Percentiles rank a stretch among this genome's conserved stretches.
Evolutionary conservation across 306 rosid genomes (phyloP).

Genomic region (Pterocarpus macrocarpus): DNA sequence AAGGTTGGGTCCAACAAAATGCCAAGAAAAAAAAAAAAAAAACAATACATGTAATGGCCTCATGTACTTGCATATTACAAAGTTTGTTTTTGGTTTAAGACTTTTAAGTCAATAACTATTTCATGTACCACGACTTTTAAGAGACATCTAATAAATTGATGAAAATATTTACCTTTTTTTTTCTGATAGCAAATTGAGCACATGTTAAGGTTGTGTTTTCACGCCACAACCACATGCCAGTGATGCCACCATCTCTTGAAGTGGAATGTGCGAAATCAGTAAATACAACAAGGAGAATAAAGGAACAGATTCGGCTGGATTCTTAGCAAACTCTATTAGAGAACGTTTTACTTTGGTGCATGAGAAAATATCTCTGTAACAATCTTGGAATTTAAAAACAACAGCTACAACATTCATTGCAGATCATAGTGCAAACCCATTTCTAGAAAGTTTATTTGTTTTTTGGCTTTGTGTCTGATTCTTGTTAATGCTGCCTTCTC

Average conservation of each 20-base stretch:
- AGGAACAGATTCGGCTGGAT: neutral
- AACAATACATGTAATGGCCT: too few species aligned
- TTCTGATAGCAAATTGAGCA: conserved; percentile 5
- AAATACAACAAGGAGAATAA: neutral
- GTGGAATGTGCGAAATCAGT: neutral
- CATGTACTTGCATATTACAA: too few species aligned
- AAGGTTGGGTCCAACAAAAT: too few species aligned
- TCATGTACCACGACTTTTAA: too few species aligned
- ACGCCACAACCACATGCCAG: conserved; percentile 32
- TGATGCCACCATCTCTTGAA: neutral
- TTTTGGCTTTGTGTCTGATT: neutral
- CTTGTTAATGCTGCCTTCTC: neutral
- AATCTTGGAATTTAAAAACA: neutral
- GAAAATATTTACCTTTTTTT: neutral
- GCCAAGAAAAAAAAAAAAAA: too few species aligned
- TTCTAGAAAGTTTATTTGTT: too few species aligned
- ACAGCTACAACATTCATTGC: neutral
- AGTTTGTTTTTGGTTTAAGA: too few species aligned
- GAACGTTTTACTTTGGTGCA: conserved; percentile 15
- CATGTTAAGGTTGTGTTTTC: neutral
- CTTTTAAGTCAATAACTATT: too few species aligned
- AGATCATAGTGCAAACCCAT: conserved; percentile 21
- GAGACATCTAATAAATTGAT: neutral
- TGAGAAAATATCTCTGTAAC: neutral
- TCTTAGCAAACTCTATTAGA: neutral